These are phyloP conservation scores for Ambrosiella cleistominuta DNA, from an alignment of 2,329 filamentous ascomycete species.

Conservation along the genomic window DNA sequence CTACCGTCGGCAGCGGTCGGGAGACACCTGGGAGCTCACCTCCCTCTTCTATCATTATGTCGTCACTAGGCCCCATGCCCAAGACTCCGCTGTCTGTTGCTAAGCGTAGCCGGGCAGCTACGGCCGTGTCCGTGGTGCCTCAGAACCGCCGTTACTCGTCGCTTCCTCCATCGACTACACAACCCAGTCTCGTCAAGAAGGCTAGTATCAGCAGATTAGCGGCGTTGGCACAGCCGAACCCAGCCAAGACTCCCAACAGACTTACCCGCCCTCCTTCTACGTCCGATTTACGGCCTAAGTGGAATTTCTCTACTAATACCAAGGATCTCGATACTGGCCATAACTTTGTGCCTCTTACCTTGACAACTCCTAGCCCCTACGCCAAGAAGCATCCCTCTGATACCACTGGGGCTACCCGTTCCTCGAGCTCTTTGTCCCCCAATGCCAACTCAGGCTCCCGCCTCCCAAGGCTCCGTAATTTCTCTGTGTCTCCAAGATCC, in stretches of 20 bases:
- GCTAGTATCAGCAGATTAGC: conserved; percentile 28
- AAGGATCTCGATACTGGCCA: conserved; percentile 47
- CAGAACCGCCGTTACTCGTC: conserved; percentile 29
- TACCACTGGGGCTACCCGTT: conserved; percentile 22
- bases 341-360: conserved; percentile 44
- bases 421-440: conserved; percentile 26
- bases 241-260: conserved; percentile 27
- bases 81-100: conserved; percentile 26
- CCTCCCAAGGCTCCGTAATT: conserved; percentile 32
- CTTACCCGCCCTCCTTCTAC: conserved; percentile 29
- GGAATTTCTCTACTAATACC: conserved; percentile 53
- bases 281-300: conserved; percentile 45
- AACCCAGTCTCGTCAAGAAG: conserved; percentile 24
- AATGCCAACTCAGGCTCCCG: conserved; percentile 23
- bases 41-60: conserved; percentile 44
- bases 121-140: conserved; percentile 24
- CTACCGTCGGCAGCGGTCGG: conserved; percentile 42
- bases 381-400: conserved; percentile 27
- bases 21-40: conserved; percentile 55
- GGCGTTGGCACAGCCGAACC: conserved; percentile 30
- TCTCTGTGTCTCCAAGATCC: conserved; percentile 24
- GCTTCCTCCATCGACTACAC: conserved; percentile 25
- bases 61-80: conserved; percentile 31
- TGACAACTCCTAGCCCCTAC: conserved; percentile 43
- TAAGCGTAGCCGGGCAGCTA: conserved; percentile 31